Base-by-base conservation (phyloP, 2,329 filamentous ascomycete genomes). In the Nigrospora osmanthi region DNA sequence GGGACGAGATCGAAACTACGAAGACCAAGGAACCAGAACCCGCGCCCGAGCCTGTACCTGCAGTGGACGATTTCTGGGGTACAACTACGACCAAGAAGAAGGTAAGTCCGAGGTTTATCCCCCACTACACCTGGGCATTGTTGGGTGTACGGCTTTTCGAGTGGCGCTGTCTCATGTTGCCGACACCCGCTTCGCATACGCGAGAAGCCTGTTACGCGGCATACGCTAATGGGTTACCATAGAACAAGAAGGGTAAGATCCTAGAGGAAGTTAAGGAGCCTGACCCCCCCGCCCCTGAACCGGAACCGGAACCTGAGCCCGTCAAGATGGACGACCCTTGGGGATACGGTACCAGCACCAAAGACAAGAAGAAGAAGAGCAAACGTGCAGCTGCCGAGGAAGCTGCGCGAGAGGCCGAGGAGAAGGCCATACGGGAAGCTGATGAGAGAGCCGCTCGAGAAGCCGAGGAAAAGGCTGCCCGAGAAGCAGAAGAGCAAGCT, bases 391-490 rank as follows among this genome's bases (percentile, higher is more conserved):
- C 53, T 6, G 55, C 56, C 11, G 44, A 43, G 33, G 37, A 48
- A 3, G 41, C 43, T 35, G 49, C 40, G 14, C 46, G 39, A 35
- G 42, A 47, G 17, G 23, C 23, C 10, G 48, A 47, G 42, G 50
- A 52, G 10, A 12, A 38, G 14, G 35, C 35, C 30, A 15, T 35
- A 17, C 35, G 42, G 11, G 57, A 62, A 46, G 53, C 59, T 14
- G 57, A 60, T 39, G 47, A 54, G 40, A 55, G 67, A 16, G 63
- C 61, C 14, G 61, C 62, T n/a, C 62, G 63, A 42, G 61, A 65
- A 33, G 65, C 64, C 13, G 62, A 65, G 42, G 67, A 70, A 45
- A 60, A 55, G 32, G 56, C 57, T 12, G 57, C 54, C 35, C 47
- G 43, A 15, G 55, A 60, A 28, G 51, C 55, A n/a, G 58, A 50